phyloP scores from a whole-genome alignment of 2,329 filamentous ascomycete genomes.

The Aureobasidium melanogenum region DNA sequence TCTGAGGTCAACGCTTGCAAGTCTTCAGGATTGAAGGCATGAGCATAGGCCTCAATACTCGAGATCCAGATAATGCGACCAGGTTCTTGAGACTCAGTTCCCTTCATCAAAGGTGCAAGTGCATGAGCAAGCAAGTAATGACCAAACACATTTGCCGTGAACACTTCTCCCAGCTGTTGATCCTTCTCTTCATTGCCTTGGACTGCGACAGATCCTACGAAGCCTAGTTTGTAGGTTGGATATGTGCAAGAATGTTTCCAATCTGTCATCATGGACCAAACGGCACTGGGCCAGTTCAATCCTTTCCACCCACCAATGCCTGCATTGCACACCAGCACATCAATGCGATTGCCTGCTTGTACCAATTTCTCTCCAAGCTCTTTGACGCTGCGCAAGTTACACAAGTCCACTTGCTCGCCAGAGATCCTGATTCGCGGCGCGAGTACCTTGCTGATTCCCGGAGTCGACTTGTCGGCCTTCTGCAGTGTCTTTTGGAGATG shows the following conservation, averaged over 20 bases:
- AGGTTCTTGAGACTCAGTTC: slow-evolving; percentile 29
- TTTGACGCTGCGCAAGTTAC: slow-evolving; percentile 47
- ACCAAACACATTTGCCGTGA: slow-evolving; percentile 87
- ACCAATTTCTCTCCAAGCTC: slow-evolving; percentile 43
- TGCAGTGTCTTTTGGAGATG: slow-evolving; percentile 47
- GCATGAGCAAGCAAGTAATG: slow-evolving; percentile 85
- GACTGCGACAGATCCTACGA: slow-evolving; percentile 43
- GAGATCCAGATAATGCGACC: slow-evolving; percentile 81
- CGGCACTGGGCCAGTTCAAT: slow-evolving; percentile 58
- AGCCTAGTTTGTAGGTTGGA: slow-evolving; percentile 65
- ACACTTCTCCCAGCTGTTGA: slow-evolving; percentile 61
- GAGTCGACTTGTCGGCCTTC: slow-evolving; percentile 25
- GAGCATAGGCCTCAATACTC: slow-evolving; percentile 61
- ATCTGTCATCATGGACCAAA: slow-evolving; percentile 51
- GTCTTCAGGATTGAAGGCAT: slow-evolving; percentile 56
- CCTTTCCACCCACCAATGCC: slow-evolving; percentile 81
- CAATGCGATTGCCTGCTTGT: slow-evolving; percentile 61
- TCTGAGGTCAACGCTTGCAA: slow-evolving; percentile 60
- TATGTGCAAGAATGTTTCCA: slow-evolving; percentile 62
- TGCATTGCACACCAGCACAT: slow-evolving; percentile 76
- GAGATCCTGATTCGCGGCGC: slow-evolving; percentile 41
- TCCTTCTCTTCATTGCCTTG: slow-evolving; percentile 30
- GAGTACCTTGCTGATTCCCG: slow-evolving; percentile 32
- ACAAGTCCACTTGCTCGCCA: slow-evolving; percentile 51
- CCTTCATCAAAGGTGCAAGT: slow-evolving; percentile 62